Evolutionary conservation across 768 basidiomycete species (phyloP).

Genomic region (Kwoniella dejecticola): DNA sequence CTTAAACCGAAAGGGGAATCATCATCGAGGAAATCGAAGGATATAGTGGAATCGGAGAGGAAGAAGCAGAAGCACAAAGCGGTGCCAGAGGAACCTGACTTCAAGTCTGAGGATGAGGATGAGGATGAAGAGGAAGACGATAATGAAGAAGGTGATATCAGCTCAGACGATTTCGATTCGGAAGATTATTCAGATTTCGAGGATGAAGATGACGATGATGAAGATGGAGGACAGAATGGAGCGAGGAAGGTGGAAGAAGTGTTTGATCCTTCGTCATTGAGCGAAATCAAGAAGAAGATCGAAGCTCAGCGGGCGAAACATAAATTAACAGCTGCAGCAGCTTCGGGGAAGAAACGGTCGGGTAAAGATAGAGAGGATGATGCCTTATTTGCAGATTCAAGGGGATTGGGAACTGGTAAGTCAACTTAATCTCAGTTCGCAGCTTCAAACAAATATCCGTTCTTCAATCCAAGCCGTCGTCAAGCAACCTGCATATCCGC

Average conservation of each 20-base stretch:
- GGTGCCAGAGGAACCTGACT: not conserved
- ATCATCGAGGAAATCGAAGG: not conserved
- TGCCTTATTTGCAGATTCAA: constrained; percentile 51
- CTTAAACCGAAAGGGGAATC: too few species aligned
- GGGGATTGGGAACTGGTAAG: constrained; percentile 49
- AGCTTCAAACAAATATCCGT: too few species aligned
- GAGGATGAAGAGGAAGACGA: not conserved
- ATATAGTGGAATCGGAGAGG: not conserved
- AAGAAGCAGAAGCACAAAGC: constrained; percentile 1
- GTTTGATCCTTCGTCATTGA: constrained; percentile 26
- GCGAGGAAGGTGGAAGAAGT: constrained; percentile 22
- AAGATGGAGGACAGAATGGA: constrained; percentile 3
- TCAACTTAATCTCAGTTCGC: not conserved
- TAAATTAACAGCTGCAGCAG: constrained; percentile 4
- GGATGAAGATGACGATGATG: constrained; percentile 1
- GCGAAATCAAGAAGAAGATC: constrained; percentile 16
- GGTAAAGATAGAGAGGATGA: constrained; percentile 45
- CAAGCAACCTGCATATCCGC: too few species aligned
- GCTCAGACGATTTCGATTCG: not conserved
- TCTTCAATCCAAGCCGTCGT: too few species aligned
- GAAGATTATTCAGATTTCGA: not conserved
- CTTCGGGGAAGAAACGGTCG: constrained; percentile 8
- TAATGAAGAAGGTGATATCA: constrained; percentile 5
- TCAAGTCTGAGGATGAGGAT: not conserved
- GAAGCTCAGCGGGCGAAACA: constrained; percentile 2